These are phyloP conservation scores for Circinella minor DNA, from an alignment of 371 early-diverging fungal species.

Conservation along the genomic window DNA sequence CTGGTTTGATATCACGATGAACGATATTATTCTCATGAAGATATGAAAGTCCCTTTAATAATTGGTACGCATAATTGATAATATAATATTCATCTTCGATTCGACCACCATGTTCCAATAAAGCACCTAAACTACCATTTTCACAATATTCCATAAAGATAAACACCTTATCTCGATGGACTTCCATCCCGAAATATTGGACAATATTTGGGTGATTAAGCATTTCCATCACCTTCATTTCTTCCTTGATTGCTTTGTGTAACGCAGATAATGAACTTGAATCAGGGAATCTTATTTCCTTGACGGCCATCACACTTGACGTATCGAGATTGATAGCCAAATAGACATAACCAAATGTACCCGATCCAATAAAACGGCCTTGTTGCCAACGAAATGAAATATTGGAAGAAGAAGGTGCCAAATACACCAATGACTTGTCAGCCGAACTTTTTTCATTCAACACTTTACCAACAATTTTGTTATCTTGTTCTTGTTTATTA, in stretches of 20 bases:
- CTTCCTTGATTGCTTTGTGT: conserved; percentile 81
- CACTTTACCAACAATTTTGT: conserved; percentile 75
- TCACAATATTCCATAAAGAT: conserved; percentile 96
- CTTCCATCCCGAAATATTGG: conserved; percentile 89
- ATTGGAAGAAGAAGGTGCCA: conserved; percentile 77
- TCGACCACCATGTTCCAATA: conserved; percentile 81
- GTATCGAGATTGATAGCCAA: conserved; percentile 84
- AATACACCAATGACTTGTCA: conserved; percentile 74
- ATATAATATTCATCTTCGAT: conserved; percentile 77
- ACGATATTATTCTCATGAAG: conserved; percentile 87
- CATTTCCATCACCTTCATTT: conserved; percentile 91
- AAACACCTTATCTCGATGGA: conserved; percentile 87
- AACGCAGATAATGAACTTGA: conserved; percentile 68
- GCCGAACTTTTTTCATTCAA: conserved; percentile 78
- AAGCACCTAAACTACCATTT: conserved; percentile 77
- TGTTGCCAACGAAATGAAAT: conserved; percentile 88
- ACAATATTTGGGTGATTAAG: conserved; percentile 89
- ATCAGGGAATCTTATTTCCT: conserved; percentile 88
- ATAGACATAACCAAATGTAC: conserved; percentile 88
- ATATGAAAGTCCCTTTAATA: conserved; percentile 86
- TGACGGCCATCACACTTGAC: conserved; percentile 90
- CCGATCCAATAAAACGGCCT: conserved; percentile 85
- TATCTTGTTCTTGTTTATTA: conserved; percentile 55
- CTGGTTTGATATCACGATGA: conserved; percentile 93
- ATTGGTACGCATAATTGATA: conserved; percentile 83